Evolutionary conservation across 495 filamentous ascomycete species (phyloP).

Genomic region (Penicillium crystallinum): DNA sequence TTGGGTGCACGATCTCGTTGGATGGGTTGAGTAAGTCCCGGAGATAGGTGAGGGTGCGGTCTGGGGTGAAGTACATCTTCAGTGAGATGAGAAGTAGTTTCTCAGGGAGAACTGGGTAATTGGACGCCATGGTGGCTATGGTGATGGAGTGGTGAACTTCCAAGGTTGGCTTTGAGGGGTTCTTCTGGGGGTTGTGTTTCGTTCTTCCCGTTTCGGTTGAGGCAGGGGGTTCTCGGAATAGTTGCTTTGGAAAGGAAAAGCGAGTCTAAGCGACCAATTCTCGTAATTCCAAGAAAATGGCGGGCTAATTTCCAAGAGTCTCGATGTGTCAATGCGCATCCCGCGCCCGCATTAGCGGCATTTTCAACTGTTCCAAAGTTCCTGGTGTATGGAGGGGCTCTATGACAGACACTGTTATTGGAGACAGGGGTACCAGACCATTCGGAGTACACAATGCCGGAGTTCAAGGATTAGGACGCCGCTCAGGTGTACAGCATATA

Average conservation of each 20-base stretch:
- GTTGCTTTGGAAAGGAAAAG: neutral
- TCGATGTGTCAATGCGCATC: neutral
- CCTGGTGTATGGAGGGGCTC: neutral
- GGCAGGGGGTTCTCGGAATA: neutral
- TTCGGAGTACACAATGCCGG: neutral
- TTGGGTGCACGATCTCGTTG: slow-evolving; percentile 33
- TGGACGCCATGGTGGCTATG: slow-evolving; percentile 18
- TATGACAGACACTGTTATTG: neutral
- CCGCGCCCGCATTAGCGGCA: neutral
- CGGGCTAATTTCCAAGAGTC: neutral
- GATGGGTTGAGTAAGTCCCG: slow-evolving; percentile 46
- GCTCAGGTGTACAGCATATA: too few relatives aligned
- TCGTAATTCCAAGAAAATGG: neutral
- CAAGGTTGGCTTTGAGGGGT: neutral
- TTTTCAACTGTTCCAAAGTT: neutral
- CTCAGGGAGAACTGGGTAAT: slow-evolving; percentile 48
- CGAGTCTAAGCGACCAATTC: neutral
- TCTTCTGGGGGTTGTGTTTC: neutral
- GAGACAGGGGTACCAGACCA: neutral
- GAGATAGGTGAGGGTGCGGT: slow-evolving; percentile 59
- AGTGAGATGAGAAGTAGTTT: slow-evolving; percentile 72
- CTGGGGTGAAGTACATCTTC: slow-evolving; percentile 78
- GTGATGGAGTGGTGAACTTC: slow-evolving; percentile 6
- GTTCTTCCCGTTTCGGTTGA: neutral
- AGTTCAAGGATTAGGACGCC: neutral